These are phyloP conservation scores for Hericium coralloides DNA, from an alignment of 768 basidiomycete species.

Conservation along the genomic window DNA sequence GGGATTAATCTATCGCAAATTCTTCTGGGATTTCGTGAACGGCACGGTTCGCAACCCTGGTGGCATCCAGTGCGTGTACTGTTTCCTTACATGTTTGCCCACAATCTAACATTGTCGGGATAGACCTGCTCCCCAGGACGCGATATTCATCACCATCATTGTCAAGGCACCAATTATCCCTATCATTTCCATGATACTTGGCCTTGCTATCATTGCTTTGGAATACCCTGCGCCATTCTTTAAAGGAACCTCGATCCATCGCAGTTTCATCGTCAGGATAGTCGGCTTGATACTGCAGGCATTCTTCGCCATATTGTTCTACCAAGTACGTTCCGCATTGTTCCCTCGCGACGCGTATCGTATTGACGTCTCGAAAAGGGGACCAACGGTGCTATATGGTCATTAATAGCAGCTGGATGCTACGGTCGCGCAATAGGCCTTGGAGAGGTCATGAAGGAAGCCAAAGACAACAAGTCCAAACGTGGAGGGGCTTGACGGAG, in stretches of 20 bases:
- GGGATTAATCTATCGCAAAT: slow-evolving; percentile 82
- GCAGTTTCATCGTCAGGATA: slow-evolving; percentile 55
- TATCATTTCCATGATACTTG: slow-evolving; percentile 54
- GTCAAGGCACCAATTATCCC: slow-evolving; percentile 75
- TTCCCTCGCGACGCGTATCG: neutral
- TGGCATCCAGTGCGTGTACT: slow-evolving; percentile 61
- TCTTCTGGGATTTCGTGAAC: slow-evolving; percentile 94
- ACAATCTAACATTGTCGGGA: slow-evolving; percentile 37
- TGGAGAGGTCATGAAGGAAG: slow-evolving; percentile 63
- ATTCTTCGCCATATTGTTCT: slow-evolving; percentile 57
- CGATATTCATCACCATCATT: slow-evolving; percentile 63
- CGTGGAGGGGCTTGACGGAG: slow-evolving; percentile 42
- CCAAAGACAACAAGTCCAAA: slow-evolving; percentile 53
- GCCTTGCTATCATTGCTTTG: slow-evolving; percentile 48
- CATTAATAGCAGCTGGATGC: slow-evolving; percentile 57
- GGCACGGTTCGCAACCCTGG: slow-evolving; percentile 72
- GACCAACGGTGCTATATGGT: slow-evolving; percentile 77
- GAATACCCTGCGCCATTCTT: slow-evolving; percentile 63
- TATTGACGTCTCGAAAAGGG: slow-evolving; percentile 40
- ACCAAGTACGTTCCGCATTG: slow-evolving; percentile 48
- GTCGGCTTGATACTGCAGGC: slow-evolving; percentile 57
- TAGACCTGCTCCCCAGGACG: slow-evolving; percentile 16
- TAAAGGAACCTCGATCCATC: slow-evolving; percentile 48
- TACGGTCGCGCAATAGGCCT: slow-evolving; percentile 58
- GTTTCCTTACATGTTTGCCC: neutral